Percentiles rank a stretch among this genome's conserved stretches.
Conservation (phyloP, 2,329 filamentous ascomycete genomes). For the Lecanicillium sp. region DNA sequence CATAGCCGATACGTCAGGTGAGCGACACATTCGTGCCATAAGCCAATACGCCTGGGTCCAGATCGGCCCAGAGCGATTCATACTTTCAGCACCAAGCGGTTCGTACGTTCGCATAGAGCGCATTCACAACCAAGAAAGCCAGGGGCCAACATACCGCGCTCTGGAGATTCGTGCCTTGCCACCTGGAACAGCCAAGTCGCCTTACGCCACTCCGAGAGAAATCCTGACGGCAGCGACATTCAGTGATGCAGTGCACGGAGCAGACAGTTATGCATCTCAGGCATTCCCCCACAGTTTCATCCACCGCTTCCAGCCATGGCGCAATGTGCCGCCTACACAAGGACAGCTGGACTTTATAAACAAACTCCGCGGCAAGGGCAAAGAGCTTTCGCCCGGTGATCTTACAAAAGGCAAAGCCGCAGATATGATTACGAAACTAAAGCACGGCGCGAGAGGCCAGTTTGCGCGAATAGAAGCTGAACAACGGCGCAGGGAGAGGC, state of each 20-base stretch:
- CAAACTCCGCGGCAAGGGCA: conserved; percentile 45
- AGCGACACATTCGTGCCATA: conserved; percentile 67
- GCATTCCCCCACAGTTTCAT: conserved; percentile 63
- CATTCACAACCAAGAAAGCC: conserved; percentile 13
- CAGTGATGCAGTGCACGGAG: conserved; percentile 69
- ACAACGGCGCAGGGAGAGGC: conserved; percentile 39
- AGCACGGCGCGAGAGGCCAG: conserved; percentile 66
- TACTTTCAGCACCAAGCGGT: conserved; percentile 58
- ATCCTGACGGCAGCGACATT: conserved; percentile 61
- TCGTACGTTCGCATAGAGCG: conserved; percentile 50
- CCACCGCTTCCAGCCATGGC: conserved; percentile 59
- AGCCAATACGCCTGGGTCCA: conserved; percentile 79
- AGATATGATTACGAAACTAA: conserved; percentile 90
- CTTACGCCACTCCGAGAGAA: conserved; percentile 60
- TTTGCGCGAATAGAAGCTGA: conserved; percentile 45
- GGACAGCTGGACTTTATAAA: conserved; percentile 64
- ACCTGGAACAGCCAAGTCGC: conserved; percentile 36
- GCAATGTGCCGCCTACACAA: conserved; percentile 53
- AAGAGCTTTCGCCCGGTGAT: conserved; percentile 43
- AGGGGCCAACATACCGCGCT: conserved; percentile 28
- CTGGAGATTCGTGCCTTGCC: conserved; percentile 42
- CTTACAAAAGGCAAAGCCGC: conserved; percentile 73
- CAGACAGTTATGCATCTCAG: conserved; percentile 68
- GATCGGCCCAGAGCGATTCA: conserved; percentile 59
- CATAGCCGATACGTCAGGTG: conserved; percentile 70